Conservation (phyloP, 148 eudicot genomes). For the Rhododendron molle region DNA sequence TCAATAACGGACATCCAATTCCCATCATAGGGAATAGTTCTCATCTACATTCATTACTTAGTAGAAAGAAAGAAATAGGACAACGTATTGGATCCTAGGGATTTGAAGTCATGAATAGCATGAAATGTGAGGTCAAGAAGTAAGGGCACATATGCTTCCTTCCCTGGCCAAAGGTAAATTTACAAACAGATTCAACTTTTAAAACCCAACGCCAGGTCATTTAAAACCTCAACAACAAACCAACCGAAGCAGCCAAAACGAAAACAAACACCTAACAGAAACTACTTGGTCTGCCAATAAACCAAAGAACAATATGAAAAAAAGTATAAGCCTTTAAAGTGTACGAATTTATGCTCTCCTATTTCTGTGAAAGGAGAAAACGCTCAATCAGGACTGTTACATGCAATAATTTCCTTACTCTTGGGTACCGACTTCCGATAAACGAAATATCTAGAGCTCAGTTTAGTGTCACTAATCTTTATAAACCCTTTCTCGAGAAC, state of each 20-base stretch:
- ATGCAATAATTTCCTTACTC: not conserved
- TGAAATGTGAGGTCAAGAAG: not conserved
- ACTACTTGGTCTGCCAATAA: not conserved
- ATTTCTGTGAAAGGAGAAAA: not conserved
- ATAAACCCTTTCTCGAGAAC: not conserved
- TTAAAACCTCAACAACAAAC: conserved; percentile 1
- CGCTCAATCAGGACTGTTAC: not conserved
- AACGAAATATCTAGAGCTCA: not conserved
- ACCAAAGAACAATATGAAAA: not conserved
- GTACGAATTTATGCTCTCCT: not conserved
- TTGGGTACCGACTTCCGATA: not conserved
- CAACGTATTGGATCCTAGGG: not conserved
- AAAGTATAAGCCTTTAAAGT: not conserved
- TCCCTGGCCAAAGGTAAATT: not conserved
- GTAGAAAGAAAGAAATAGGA: not conserved
- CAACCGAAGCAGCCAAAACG: not conserved
- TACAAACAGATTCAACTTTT: not conserved
- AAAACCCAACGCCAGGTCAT: not conserved
- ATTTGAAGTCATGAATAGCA: not conserved
- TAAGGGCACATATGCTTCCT: not conserved
- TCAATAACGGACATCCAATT: not conserved
- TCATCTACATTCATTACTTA: not conserved
- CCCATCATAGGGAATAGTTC: not conserved
- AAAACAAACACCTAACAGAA: not conserved
- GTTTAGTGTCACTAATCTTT: not conserved